phyloP scores from a whole-genome alignment of 1,284 basidiomycete genomes.

The Irpex rosettiformis region DNA sequence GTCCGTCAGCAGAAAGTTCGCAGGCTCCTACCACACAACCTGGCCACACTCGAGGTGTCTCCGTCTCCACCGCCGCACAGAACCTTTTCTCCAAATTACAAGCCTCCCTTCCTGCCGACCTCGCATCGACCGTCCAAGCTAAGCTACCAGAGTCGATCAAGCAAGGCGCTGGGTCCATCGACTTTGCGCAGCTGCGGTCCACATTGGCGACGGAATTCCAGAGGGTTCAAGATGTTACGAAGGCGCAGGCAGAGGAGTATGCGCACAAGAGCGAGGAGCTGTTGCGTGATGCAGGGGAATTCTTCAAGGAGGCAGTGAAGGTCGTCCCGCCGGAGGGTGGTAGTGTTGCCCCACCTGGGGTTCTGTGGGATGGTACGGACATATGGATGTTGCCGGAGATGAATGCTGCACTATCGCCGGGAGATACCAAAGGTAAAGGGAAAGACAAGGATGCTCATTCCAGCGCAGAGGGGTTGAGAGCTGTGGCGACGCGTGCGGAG shows the following conservation, averaged over 20 bases:
- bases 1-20: constrained; percentile 6
- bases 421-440: constrained; percentile 39
- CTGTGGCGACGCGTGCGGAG: constrained; percentile 74
- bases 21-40: constrained; percentile 26
- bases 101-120: constrained; percentile 65
- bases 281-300: constrained; percentile 71
- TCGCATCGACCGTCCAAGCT: constrained; percentile 65
- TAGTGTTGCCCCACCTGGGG: constrained; percentile 31
- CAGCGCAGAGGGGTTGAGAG: constrained; percentile 42
- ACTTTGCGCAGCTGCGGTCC: constrained; percentile 61
- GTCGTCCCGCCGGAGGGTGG: constrained; percentile 78
- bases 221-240: constrained; percentile 67
- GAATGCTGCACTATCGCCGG: constrained; percentile 20
- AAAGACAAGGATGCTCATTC: constrained; percentile 33
- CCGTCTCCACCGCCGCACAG: constrained; percentile 32
- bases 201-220: constrained; percentile 70
- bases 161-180: constrained; percentile 42
- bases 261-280: constrained; percentile 76
- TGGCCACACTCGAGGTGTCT: constrained; percentile 18
- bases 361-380: constrained; percentile 81
- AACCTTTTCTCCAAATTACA: constrained; percentile 69
- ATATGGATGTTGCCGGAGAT: constrained; percentile 68
- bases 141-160: constrained; percentile 65
- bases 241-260: constrained; percentile 79
- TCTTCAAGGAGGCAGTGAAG: constrained; percentile 81